Conservation (phyloP, 2,329 filamentous ascomycete species). For the Aspergillus felis region DNA sequence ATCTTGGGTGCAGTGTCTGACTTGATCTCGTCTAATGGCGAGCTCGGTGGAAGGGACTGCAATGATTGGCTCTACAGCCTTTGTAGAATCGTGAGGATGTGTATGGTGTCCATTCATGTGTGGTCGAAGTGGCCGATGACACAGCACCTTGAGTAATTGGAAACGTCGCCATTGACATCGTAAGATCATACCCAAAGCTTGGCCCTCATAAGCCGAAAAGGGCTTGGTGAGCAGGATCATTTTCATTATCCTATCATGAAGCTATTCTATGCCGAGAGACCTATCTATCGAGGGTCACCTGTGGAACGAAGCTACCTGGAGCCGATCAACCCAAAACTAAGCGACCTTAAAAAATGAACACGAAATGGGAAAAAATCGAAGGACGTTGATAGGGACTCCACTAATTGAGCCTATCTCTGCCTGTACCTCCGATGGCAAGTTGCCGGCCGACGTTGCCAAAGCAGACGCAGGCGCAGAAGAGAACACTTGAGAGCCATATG, state of each 20-base stretch:
- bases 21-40: slow-evolving; percentile 24
- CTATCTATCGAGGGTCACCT: slow-evolving; percentile 1
- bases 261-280: slow-evolving; percentile 5
- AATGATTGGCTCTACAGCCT: slow-evolving; percentile 56
- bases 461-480: slow-evolving; percentile 92
- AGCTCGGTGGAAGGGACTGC: slow-evolving; percentile 51
- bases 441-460: slow-evolving; percentile 93
- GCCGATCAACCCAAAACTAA: neutral
- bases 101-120: neutral
- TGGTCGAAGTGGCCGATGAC: neutral
- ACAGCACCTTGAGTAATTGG: neutral
- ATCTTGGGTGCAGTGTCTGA: slow-evolving; percentile 58
- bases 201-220: neutral
- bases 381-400: no score
- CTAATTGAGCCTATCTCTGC: slow-evolving; percentile 5
- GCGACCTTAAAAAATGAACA: neutral
- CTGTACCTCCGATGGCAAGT: slow-evolving; percentile 53
- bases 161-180: neutral
- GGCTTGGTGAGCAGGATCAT: neutral
- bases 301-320: neutral
- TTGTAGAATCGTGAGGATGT: slow-evolving; percentile 3
- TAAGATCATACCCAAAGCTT: neutral
- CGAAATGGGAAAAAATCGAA: neutral
- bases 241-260: neutral
- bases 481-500: slow-evolving; percentile 86